Conservation (phyloP, 2,329 filamentous ascomycete genomes). For the Botrytis tulipae region DNA sequence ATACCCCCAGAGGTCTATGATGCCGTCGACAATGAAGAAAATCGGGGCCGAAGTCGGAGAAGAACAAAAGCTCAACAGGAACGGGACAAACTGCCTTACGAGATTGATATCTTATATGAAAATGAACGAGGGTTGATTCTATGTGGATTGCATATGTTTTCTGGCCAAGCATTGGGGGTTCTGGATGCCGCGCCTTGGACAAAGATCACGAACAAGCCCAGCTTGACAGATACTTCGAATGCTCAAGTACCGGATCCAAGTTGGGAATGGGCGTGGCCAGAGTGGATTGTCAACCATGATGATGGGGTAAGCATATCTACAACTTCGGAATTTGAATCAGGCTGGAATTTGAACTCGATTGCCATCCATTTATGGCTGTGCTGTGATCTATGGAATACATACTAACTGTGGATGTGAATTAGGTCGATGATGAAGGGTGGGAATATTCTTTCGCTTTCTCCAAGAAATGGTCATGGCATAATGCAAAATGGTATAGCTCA, state of each 20-base stretch:
- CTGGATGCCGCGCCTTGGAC: slow-evolving; percentile 88
- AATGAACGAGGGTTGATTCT: slow-evolving; percentile 90
- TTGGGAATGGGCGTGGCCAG: slow-evolving; percentile 83
- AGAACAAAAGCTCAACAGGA: slow-evolving; percentile 15
- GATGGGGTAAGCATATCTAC: slow-evolving; percentile 53
- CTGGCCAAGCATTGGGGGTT: slow-evolving; percentile 76
- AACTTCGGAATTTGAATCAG: neutral
- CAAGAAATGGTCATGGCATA: slow-evolving; percentile 78
- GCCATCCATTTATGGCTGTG: too few relatives aligned
- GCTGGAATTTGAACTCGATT: neutral
- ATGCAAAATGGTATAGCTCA: slow-evolving; percentile 87
- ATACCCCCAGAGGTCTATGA: slow-evolving; percentile 7
- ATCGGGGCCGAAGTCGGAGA: slow-evolving; percentile 26
- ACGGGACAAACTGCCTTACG: slow-evolving; percentile 40
- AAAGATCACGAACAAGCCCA: slow-evolving; percentile 61
- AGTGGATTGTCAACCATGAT: slow-evolving; percentile 68
- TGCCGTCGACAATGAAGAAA: slow-evolving; percentile 16
- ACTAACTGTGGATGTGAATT: neutral
- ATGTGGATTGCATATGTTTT: slow-evolving; percentile 89
- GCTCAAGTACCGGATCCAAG: slow-evolving; percentile 91
- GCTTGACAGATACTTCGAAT: slow-evolving; percentile 69
- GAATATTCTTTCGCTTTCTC: slow-evolving; percentile 90
- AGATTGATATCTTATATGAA: slow-evolving; percentile 88
- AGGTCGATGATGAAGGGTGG: slow-evolving; percentile 81
- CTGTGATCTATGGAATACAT: neutral